Evolutionary conservation across 192 early-diverging fungal genomes (phyloP), one percentile per base, ranked within the genome.

Genomic region (Dissophora globulifera): DNA sequence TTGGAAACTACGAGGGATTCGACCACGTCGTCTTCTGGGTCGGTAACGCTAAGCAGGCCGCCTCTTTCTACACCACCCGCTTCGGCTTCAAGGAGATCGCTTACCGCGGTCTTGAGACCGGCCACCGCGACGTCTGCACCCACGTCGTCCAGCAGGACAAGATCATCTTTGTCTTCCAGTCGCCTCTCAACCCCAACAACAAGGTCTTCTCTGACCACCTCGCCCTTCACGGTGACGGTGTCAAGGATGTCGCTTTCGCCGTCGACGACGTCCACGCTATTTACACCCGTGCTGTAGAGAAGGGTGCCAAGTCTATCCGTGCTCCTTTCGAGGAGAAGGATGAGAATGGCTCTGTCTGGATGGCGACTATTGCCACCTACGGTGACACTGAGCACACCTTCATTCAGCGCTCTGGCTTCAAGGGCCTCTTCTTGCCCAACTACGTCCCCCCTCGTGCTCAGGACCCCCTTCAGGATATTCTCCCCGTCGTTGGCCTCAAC

Each of bases 361-460:
- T 97, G 89, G 95, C 96, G 49, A 98, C 96, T 48, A 89, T 99
- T 60, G 86, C 89, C 46, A 94, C 94, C 55, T 97, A 97, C 82
- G 95, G 96, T 81, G 95, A 98, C 81, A 92, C 92, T n/a, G 90
- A 95, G 64, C 96, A 99, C 83, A 96, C 95, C 32, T 93, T 98
- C 78, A 89, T 99, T 55, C 84, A 99, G 79, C 89, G 91, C 40
- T 83, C 55, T 47, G 78, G 78, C 40, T 99, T 97, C 84, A 91
- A 86, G 31, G 97, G 97, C 43, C 15, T 58, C 15, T 99, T 98
- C 82, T 84, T 98, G 41, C 97, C 97, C 22, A 90, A 92, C 22
- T 99, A 85, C 76, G 68, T 67, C 7, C 48, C 67, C 12, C 66
- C 84, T 22, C 62, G 68, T 51, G 47, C 50, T 46, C 53, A 84